Percentiles rank a stretch among this genome's conserved stretches.
Conservation (phyloP, 208 protist genomes). For the Acanthamoeba triangularis region DNA sequence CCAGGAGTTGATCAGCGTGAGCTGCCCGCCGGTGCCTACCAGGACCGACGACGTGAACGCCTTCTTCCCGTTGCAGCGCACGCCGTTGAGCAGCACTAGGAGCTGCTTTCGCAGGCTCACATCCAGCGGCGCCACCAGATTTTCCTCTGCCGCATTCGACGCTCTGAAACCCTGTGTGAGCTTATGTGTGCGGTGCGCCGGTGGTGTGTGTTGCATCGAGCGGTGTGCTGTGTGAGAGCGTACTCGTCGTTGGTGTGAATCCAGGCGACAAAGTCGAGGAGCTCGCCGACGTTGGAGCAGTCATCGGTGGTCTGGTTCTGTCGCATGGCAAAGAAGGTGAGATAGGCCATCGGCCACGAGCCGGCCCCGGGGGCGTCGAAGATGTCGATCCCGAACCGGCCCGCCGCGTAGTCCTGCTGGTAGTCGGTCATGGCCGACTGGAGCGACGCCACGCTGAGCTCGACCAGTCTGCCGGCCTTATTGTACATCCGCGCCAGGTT, state of each 20-base stretch:
- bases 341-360: slow-evolving; percentile 35
- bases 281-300: slow-evolving; percentile 3
- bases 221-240: too few species aligned
- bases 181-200: too few species aligned
- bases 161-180: not conserved
- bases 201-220: not conserved
- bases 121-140: not conserved
- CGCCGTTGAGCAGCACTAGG: not conserved
- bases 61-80: not conserved
- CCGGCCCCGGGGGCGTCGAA: not conserved
- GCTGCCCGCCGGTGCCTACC: not conserved
- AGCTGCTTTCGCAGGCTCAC: not conserved
- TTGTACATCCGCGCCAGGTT: not conserved
- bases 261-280: slow-evolving; percentile 21
- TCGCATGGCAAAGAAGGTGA: slow-evolving; percentile 32
- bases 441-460: not conserved
- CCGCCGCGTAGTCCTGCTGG: not conserved
- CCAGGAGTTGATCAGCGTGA: not conserved
- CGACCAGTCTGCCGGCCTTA: not conserved
- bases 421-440: slow-evolving; percentile 21
- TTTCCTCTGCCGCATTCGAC: not conserved
- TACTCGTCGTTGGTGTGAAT: slow-evolving; percentile 7
- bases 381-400: slow-evolving; percentile 7
- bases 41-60: not conserved
- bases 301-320: not conserved